A percentile compares a stretch with the other conserved stretches of the same genome.
Evolutionary conservation across 495 filamentous ascomycete species (phyloP).

Genomic region (Neurospora pannonica): DNA sequence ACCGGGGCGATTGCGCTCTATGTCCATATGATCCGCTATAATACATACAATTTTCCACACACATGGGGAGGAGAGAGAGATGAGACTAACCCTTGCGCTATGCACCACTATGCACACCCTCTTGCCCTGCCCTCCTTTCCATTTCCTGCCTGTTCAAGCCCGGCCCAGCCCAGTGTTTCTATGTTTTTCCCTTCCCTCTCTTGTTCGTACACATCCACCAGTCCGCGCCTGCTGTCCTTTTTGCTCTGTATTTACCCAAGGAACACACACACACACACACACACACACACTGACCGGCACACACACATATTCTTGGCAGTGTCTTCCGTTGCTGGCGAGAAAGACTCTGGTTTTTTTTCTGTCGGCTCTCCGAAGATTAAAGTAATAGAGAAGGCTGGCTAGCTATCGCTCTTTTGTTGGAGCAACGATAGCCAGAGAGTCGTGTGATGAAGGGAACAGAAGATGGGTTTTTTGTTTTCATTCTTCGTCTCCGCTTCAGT

Average conservation of each 20-base stretch:
- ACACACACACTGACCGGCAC: not conserved
- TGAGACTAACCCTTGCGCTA: conserved; percentile 15
- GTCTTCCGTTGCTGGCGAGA: not conserved
- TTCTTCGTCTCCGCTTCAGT: not conserved
- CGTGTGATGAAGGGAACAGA: not conserved
- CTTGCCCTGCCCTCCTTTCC: not conserved
- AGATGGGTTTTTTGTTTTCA: not conserved
- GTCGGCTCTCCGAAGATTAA: conserved; percentile 16
- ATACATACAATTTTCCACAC: conserved; percentile 20
- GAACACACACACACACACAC: conserved; percentile 9
- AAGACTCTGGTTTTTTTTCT: not conserved
- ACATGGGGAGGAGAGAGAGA: conserved; percentile 24
- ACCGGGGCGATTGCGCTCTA: conserved; percentile 13
- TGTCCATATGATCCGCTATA: conserved; percentile 21
- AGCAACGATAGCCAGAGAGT: not conserved
- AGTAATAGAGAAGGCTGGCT: conserved; percentile 3
- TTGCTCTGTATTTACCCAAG: not conserved
- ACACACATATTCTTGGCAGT: not conserved
- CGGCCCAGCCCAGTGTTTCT: not conserved
- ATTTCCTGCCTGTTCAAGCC: not conserved
- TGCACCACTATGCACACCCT: conserved; percentile 9
- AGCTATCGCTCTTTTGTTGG: not conserved
- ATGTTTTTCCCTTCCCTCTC: conserved; percentile 4
- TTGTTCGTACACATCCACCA: conserved; percentile 17
- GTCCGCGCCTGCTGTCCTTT: not conserved